These are phyloP conservation scores for Aspergillus aculeatus DNA, from an alignment of 2,329 filamentous ascomycete species.

Conservation along the genomic window DNA sequence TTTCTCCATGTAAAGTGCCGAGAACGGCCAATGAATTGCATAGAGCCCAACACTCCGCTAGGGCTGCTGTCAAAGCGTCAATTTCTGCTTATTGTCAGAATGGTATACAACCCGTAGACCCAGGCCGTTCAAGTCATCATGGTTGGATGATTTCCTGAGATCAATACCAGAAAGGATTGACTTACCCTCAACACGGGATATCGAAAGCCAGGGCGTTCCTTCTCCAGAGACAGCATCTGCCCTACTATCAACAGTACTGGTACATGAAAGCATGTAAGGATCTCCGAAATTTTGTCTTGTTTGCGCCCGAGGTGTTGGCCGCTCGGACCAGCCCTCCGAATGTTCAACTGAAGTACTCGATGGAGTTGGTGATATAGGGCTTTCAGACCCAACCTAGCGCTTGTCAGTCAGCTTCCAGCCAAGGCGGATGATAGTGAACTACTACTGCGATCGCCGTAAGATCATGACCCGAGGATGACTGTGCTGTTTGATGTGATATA, in stretches of 20 bases:
- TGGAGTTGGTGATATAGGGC: constrained; percentile 63
- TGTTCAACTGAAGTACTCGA: constrained; percentile 73
- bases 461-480: not conserved
- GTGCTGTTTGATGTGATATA: not conserved
- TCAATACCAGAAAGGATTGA: constrained; percentile 33
- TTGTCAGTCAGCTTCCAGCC: constrained; percentile 1
- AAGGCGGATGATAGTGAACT: not conserved
- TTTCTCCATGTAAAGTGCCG: constrained; percentile 77
- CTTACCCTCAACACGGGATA: constrained; percentile 1
- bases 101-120: constrained; percentile 33
- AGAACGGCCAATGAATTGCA: constrained; percentile 87
- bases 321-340: constrained; percentile 64
- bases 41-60: constrained; percentile 88
- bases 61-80: constrained; percentile 68
- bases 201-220: not conserved
- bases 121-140: not conserved
- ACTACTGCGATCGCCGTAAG: constrained; percentile 18
- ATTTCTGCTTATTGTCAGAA: constrained; percentile 56
- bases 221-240: constrained; percentile 21
- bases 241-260: constrained; percentile 76
- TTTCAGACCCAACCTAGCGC: constrained; percentile 31
- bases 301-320: constrained; percentile 77
- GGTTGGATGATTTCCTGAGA: not conserved
- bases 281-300: constrained; percentile 72
- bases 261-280: constrained; percentile 54